Percentiles rank a stretch among this genome's conserved stretches.
Evolutionary conservation across 306 rosid genomes (phyloP).

Genomic region (Trifolium pratense): DNA sequence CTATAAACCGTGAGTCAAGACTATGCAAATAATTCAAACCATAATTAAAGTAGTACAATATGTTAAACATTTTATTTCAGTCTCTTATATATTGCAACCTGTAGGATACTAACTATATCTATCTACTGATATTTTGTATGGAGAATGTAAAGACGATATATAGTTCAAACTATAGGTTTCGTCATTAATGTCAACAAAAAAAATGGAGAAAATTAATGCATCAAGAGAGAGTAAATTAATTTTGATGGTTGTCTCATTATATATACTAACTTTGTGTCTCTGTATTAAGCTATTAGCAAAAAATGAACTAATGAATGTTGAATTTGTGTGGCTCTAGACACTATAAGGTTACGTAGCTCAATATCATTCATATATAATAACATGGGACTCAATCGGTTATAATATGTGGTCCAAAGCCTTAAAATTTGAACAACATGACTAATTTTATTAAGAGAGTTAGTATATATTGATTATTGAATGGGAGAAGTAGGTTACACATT

Average conservation of each 20-base stretch:
- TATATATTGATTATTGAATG: conserved; percentile 26
- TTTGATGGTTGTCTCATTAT: conserved; percentile 31
- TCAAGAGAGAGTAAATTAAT: conserved; percentile 5
- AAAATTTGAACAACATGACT: conserved; percentile 15
- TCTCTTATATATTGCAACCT: too few relatives aligned
- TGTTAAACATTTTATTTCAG: too few relatives aligned
- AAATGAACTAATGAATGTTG: conserved; percentile 29
- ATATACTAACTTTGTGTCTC: conserved; percentile 23
- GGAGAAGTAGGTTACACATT: conserved; percentile 8
- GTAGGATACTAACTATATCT: too few relatives aligned
- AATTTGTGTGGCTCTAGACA: conserved; percentile 41
- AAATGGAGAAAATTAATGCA: conserved; percentile 2
- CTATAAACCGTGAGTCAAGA: conserved; percentile 4
- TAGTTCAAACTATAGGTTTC: conserved; percentile 24
- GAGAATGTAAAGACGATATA: background rate
- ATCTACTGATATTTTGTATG: too few relatives aligned
- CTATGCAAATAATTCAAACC: too few relatives aligned
- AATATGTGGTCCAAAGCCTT: conserved; percentile 47
- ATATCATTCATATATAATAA: conserved; percentile 25
- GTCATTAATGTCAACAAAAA: conserved; percentile 20
- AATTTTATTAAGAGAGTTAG: conserved; percentile 21
- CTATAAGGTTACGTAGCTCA: conserved; percentile 31
- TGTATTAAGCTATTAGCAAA: conserved; percentile 18
- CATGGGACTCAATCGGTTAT: background rate
- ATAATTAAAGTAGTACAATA: too few relatives aligned